Evolutionary conservation across 2,329 filamentous ascomycete species (phyloP), one percentile per base, ranked within the genome.

Genomic region (Xylogone sp.): DNA sequence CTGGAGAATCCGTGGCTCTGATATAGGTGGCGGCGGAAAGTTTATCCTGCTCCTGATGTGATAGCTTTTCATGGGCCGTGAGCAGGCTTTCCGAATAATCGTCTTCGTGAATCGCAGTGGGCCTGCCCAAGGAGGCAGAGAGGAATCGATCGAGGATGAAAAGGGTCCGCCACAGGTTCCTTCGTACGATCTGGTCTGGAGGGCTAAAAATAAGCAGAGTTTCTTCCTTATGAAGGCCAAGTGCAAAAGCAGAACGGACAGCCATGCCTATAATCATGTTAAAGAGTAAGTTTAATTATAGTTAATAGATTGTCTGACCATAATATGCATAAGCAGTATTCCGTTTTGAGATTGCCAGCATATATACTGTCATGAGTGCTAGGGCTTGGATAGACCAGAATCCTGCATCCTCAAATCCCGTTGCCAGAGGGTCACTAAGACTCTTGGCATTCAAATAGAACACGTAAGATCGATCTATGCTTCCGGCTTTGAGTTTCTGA

Each of bases 381-480:
- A 86, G 68, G 2, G 82, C 81, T 60, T 87, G 83, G 44, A 87
- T 75, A 12, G 81, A 81, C 79, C 82, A 85, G 52, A 87, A 78
- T 50, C 84, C 78, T 20, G 77, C 79, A 59, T 85, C 79, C 59
- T 86, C 82, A 45, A 84, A 77, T 0, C 79, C 72, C 2, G 65
- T 69, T 49, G 71, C 64, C 34, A 39, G 34, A 8, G 72, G 73
- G 50, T 76, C 73, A 31, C 46, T 69, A 13, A 85, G 68, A 43
- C 70, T 72, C 56, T 78, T 82, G 4, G 83, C 83, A 55, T 77
- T 81, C 16, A 75, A 69, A 59, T 83, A 87, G 62, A 86, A 85
- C 12, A 79, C 67, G 56, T 87, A 83, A n/a, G 81, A 79, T 56
- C 77, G 72, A 55, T 81, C 76, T 1, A 72, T 63, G 24, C 73